Evolutionary conservation across 768 basidiomycete genomes (phyloP), one percentile per base, ranked within the genome.

Genomic region (Sutorius australiensis): DNA sequence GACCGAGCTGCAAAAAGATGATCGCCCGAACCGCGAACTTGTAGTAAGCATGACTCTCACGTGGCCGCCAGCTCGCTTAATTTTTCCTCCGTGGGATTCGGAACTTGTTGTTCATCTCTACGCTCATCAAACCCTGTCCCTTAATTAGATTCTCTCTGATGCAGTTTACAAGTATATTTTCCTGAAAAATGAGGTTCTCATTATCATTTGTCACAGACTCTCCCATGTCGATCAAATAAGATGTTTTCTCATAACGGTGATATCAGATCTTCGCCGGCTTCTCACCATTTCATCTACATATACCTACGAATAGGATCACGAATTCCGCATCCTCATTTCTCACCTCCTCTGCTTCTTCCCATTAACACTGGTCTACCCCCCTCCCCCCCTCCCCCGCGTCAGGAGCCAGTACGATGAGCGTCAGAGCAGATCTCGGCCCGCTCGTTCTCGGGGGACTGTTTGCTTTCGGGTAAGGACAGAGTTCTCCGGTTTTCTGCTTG

Each of bases 391-490:
- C 53, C 19, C 30, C 6, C 41, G 54, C 59, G 65, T 17, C 33
- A 5, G 27, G 10, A 42, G 13, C 32, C 11, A 5, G 9, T 6
- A 2, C 7, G 24, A 34, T 24, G 6, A n/a, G 57, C 11, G 11
- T 62, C 36, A 24, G 27, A 10, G 21, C 43, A 3, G 55, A 57
- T 34, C 57, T 55, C 46, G 64, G 64, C 17, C 30, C 62, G 5
- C 55, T 65, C 48, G 1, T 65, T n/a, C 42, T 65, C n/a, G 65
- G 65, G 9, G 62, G 64, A 11, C 27, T 65, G 17, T 17, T 65
- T 16, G 59, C 62, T 17, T 65, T 65, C 17, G 36, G 53, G 64
- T 56, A 33, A 55, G 57, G 17, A n/a, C 36, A 0, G 11, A 34
- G 3, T 14, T 13, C 39, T 17, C 19, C 13, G 33, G 12, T 38